These are phyloP conservation scores for Talaromyces piceae DNA, from an alignment of 2,329 filamentous ascomycete species.

Conservation along the genomic window DNA sequence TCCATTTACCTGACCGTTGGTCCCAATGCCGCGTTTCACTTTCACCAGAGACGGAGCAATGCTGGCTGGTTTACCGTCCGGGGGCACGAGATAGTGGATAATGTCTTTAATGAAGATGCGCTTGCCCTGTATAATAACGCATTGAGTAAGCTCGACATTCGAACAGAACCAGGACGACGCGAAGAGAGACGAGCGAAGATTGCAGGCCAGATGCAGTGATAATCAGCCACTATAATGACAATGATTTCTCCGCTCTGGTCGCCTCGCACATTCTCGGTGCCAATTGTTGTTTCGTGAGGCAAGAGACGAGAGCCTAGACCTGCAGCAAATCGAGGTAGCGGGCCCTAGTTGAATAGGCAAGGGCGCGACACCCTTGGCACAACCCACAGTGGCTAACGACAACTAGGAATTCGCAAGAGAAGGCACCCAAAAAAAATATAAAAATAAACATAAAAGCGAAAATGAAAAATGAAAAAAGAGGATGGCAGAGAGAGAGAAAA, in stretches of 20 bases:
- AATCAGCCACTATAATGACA: too few species aligned
- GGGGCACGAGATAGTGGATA: slow-evolving; percentile 81
- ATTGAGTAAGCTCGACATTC: background rate
- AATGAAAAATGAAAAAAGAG: background rate
- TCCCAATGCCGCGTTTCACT: slow-evolving; percentile 55
- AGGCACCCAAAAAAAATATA: background rate
- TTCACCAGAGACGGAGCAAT: slow-evolving; percentile 69
- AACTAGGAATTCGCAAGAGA: background rate
- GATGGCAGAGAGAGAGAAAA: slow-evolving; percentile 15
- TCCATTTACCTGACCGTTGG: slow-evolving; percentile 21
- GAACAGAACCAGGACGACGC: background rate
- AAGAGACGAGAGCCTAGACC: background rate
- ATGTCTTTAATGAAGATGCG: slow-evolving; percentile 98
- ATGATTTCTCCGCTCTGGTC: too few species aligned
- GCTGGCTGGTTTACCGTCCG: slow-evolving; percentile 57
- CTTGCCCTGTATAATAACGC: slow-evolving; percentile 58
- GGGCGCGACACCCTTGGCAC: slow-evolving; percentile 8
- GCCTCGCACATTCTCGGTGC: too few species aligned
- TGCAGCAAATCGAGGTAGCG: slow-evolving; percentile 3
- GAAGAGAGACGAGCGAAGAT: background rate
- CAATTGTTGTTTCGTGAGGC: background rate
- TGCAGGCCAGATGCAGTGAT: background rate
- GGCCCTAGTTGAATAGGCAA: slow-evolving; percentile 14
- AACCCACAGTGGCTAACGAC: slow-evolving; percentile 4
- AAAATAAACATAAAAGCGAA: background rate